Conservation (phyloP, 805 yeast species). For the Clavispora fructus region DNA sequence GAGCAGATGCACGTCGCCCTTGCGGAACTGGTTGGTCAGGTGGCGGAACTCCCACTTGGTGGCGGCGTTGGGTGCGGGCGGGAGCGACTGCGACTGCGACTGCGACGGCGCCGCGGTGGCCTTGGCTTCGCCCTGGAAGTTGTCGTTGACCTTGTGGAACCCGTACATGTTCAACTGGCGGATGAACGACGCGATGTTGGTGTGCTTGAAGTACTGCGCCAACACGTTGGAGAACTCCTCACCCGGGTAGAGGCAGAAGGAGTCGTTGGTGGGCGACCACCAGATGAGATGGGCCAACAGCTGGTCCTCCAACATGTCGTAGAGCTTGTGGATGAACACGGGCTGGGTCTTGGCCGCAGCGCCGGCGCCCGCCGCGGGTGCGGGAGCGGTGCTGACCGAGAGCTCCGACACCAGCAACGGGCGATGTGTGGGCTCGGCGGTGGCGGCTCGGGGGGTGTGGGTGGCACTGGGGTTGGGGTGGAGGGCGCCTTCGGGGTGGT, state of each 20-base stretch:
- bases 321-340: constrained; percentile 80
- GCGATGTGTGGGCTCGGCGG: not conserved
- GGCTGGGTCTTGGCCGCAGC: constrained; percentile 32
- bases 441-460: not conserved
- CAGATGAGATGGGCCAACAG: constrained; percentile 70
- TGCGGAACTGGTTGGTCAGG: constrained; percentile 67
- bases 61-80: constrained; percentile 15
- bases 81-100: constrained; percentile 5
- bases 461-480: not conserved
- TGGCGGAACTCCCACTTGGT: constrained; percentile 84
- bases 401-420: not conserved
- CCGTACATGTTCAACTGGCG: constrained; percentile 44
- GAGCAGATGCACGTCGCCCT: constrained; percentile 73
- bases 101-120: too few species aligned
- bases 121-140: constrained; percentile 24
- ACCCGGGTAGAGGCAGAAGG: constrained; percentile 77
- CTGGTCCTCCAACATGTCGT: constrained; percentile 82
- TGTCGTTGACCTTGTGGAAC: constrained; percentile 40
- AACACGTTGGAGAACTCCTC: constrained; percentile 81
- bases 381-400: not conserved
- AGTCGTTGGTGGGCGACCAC: constrained; percentile 71
- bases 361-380: not conserved
- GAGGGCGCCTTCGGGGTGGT: not conserved
- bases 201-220: constrained; percentile 46
- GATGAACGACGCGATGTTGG: constrained; percentile 40